A percentile compares a stretch with the other conserved stretches of the same genome.
Evolutionary conservation across 345 rosid genomes (phyloP).

Genomic region (thale cress (Arabidopsis thaliana)): TAIR10.1 NC_003076.8:5503001-5503500

Average conservation of each 20-base stretch:
- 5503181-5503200: conserved; percentile 28
- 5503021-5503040: not conserved
- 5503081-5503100: not conserved
- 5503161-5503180: conserved; percentile 26
- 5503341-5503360: not conserved
- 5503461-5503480: not conserved
- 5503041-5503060: conserved; percentile 34
- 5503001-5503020: not conserved
- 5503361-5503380: not conserved
- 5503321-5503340: not conserved
- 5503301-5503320: no score
- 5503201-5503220: no score
- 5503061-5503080: conserved; percentile 23
- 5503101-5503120: conserved; percentile 27
- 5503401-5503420: not conserved
- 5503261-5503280: not conserved
- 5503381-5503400: not conserved
- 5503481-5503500: conserved; percentile 7
- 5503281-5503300: not conserved
- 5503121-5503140: conserved; percentile 18
- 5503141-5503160: conserved; percentile 1
- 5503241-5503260: not conserved
- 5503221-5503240: no score
- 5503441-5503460: not conserved
- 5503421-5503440: not conserved